Evolutionary conservation across 805 yeast genomes (phyloP), one percentile per base, ranked within the genome.

Genomic region (Candida methanosorbosa): DNA sequence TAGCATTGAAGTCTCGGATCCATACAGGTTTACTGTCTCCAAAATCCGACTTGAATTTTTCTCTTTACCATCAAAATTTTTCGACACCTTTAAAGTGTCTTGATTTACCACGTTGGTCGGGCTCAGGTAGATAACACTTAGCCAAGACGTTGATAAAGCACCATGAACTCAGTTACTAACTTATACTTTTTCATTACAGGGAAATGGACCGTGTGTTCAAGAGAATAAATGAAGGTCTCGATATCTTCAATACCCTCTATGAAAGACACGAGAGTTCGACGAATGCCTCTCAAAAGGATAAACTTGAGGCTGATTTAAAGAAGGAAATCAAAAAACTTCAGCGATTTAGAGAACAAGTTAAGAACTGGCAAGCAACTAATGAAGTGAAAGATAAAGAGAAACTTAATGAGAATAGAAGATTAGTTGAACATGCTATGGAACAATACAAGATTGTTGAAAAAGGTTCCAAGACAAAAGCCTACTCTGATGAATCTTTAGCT

Each of bases 171-270:
- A n/a, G 9, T 4, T 27, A 27, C 29, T 27, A 27, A 27, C 30
- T 18, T 5, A 3, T 23, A 12, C 24, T 27, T 17, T 17, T 17
- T 23, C 12, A 17, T 20, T 18, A 30, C 30, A 60, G 65, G 56
- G 81, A 75, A 61, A 70, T 75, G 54, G 81, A 75, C 53, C 74
- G 75, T 42, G 73, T 74, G 49, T 72, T 72, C 59, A 75, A 75
- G 52, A 74, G 72, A 55, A 72, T 75, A 35, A 52, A 64, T 27
- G 81, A 75, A 49, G 81, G 81, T 15, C 54, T 75, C 32, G 66
- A 64, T 35, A 61, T 64, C 34, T 75, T 75, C 44, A 73, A 75
- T 45, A 75, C 66, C 22, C 65, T 71, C 29, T 68, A 74, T 45
- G 78, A 74, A 25, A 68, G 77, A 46, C 67, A 73, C 33, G 62